Evolutionary conservation across 1,284 basidiomycete genomes (phyloP), one percentile per base, ranked within the genome.

Genomic region (Gastroboletus turbinatus): DNA sequence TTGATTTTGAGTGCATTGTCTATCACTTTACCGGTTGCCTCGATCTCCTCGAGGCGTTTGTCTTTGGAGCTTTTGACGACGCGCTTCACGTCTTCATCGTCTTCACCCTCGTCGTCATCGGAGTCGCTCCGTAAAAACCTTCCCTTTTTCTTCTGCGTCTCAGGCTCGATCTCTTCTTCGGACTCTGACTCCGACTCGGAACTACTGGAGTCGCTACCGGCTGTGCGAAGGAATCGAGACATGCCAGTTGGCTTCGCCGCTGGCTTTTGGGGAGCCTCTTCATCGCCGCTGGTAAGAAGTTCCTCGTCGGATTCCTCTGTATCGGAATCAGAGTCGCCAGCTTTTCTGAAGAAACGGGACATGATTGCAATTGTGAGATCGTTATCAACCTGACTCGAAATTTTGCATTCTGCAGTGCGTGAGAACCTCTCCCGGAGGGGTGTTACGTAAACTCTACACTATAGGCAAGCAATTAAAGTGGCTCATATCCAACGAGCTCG

Each of bases 1-100:
- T 93, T 94, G 67, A 96, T 96, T 79, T 95, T 96, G 64, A 94
- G 80, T 27, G 90, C 95, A 73, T 99, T 99, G 55, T 97, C 93
- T 76, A 99, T 96, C 49, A 80, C 81, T 76, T 91, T 94, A 52
- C 94, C 92, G 13, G 90, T 90, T 2, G 85, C 84, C 74, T 93
- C 92, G 82, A 96, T 94, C 78, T 95, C 92, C 58, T 90, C 92
- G 64, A 92, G 72, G 48, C 94, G 81, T 73, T 92, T 94, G 73
- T 94, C 91, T 67, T 87, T 87, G 42, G 94, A 94, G 67, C 90
- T 93, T 71, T 92, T 91, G 52, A 92, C 85, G 35, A 90, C 82
- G 47, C 82, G 79, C 67, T 81, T 85, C 55, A 81, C 83, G 46
- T 88, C 88, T 59, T 89, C 88, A 46, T 88, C 89, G 51, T 85